Conservation (phyloP, 306 rosid genomes). For the Begonia masoniana region DNA sequence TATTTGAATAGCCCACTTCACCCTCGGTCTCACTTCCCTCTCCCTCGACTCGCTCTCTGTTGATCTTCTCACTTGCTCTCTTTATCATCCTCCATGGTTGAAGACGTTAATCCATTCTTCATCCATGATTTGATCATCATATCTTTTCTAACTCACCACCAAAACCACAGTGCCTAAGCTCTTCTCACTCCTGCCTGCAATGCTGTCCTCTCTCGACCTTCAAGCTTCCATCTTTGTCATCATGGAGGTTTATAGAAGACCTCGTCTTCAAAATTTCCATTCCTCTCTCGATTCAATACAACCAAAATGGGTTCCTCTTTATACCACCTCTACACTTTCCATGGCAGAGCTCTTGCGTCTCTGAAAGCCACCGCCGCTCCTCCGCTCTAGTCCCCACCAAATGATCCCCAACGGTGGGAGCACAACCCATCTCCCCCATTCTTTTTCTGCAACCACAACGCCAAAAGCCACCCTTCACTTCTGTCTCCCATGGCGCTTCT, state of each 20-base stretch:
- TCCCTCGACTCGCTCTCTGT: no score
- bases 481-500: conserved; percentile 55
- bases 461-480: conserved; percentile 56
- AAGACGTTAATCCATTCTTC: conserved; percentile 57
- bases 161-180: conserved; percentile 53
- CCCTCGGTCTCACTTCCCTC: no score
- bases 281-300: conserved; percentile 47
- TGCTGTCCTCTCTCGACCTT: conserved; percentile 58
- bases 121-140: conserved; percentile 45
- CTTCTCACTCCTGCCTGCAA: conserved; percentile 45
- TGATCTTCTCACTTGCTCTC: no score
- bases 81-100: no score
- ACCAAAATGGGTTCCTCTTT: conserved; percentile 78
- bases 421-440: conserved; percentile 78
- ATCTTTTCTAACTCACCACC: conserved; percentile 77
- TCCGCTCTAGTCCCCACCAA: conserved; percentile 38
- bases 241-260: conserved; percentile 45
- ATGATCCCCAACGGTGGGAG: conserved; percentile 65
- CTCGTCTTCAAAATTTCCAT: conserved; percentile 37
- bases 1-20: no score
- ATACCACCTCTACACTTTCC: conserved; percentile 72
- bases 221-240: conserved; percentile 16
- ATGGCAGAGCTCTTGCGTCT: conserved; percentile 70
- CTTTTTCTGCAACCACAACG: conserved; percentile 68
- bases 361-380: conserved; percentile 55